Evolutionary conservation across 1,284 basidiomycete genomes (phyloP).

Genomic region (Abortiporus biennis): DNA sequence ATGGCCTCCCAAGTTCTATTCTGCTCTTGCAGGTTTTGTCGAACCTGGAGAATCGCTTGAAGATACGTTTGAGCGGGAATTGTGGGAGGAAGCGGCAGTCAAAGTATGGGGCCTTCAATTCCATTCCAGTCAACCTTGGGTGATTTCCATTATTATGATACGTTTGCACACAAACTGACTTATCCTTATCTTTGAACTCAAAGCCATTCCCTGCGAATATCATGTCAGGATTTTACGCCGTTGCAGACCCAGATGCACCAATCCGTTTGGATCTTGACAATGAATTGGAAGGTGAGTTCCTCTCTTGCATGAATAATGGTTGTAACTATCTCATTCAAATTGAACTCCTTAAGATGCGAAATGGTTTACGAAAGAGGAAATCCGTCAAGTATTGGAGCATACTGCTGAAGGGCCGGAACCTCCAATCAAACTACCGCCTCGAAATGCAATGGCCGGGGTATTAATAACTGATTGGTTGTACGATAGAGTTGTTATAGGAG

Average conservation of each 20-base stretch:
- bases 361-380: constrained; percentile 80
- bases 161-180: too few species aligned
- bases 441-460: constrained; percentile 67
- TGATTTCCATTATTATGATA: constrained; percentile 25
- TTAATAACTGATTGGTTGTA: constrained; percentile 65
- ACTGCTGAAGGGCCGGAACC: constrained; percentile 17
- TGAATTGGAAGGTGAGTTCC: constrained; percentile 77
- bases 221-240: constrained; percentile 88
- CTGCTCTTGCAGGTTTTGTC: constrained; percentile 86
- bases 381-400: constrained; percentile 58
- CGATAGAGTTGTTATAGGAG: constrained; percentile 24
- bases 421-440: constrained; percentile 62
- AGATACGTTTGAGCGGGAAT: constrained; percentile 88
- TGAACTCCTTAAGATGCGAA: constrained; percentile 62
- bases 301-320: not conserved
- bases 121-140: constrained; percentile 84
- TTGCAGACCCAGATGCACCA: constrained; percentile 63
- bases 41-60: constrained; percentile 93
- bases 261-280: constrained; percentile 91
- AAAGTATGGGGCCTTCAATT: constrained; percentile 81
- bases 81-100: constrained; percentile 94
- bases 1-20: constrained; percentile 74
- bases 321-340: not conserved
- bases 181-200: constrained; percentile 1
- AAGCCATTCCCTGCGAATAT: constrained; percentile 86